Percentiles rank a stretch among this genome's conserved stretches.
Evolutionary conservation across 495 filamentous ascomycete species (phyloP).

Genomic region (Penicillium steckii): DNA sequence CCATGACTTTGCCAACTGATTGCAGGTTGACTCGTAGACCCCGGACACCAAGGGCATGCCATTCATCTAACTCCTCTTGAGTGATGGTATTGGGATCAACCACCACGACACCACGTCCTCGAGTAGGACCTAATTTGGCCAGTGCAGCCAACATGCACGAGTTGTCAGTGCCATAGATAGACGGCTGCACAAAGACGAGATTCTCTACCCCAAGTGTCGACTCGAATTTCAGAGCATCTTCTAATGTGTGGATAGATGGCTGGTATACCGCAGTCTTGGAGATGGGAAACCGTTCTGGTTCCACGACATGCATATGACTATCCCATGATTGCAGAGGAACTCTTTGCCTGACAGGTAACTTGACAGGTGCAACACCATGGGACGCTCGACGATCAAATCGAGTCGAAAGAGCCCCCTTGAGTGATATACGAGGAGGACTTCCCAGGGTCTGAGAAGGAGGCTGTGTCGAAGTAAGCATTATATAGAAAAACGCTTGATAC

Average conservation of each 20-base stretch:
- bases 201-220: conserved; percentile 39
- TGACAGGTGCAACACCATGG: conserved; percentile 5
- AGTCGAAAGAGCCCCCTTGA: conserved; percentile 7
- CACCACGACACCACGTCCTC: conserved; percentile 49
- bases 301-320: conserved; percentile 54
- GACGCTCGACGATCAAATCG: conserved; percentile 9
- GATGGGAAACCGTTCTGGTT: conserved; percentile 39
- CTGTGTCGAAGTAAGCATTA: conserved; percentile 25
- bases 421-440: conserved; percentile 13
- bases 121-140: conserved; percentile 33
- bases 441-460: conserved; percentile 11
- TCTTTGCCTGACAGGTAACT: conserved; percentile 20
- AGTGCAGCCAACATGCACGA: conserved; percentile 51
- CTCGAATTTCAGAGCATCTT: conserved; percentile 42
- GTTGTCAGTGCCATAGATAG: conserved; percentile 52
- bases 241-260: conserved; percentile 35
- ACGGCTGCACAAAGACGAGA: conserved; percentile 51
- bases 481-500: conserved; percentile 1
- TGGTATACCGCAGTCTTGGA: conserved; percentile 36
- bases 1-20: conserved; percentile 39
- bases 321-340: conserved; percentile 47
- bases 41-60: conserved; percentile 50
- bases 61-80: conserved; percentile 34
- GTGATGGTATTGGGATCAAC: conserved; percentile 42
- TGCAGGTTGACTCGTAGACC: conserved; percentile 52